phyloP scores from a whole-genome alignment of 345 rosid genomes.

The Trapa bicornis region DNA sequence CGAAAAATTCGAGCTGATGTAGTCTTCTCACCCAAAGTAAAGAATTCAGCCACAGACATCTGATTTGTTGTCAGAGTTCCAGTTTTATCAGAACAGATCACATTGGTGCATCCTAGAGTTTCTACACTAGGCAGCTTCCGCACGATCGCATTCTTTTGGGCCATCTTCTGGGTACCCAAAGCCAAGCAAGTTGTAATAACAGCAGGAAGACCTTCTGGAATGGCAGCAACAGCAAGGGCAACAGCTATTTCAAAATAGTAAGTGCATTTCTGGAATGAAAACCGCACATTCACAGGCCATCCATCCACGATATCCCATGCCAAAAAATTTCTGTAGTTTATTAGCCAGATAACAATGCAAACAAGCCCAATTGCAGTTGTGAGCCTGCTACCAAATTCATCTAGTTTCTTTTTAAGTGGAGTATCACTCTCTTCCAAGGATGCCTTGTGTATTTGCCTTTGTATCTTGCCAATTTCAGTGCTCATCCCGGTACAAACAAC shows the following conservation, averaged over 20 bases:
- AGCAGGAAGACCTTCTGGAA: constrained; percentile 95
- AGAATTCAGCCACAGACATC: constrained; percentile 75
- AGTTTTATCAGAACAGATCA: constrained; percentile 90
- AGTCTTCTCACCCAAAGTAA: constrained; percentile 63
- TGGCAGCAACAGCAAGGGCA: constrained; percentile 91
- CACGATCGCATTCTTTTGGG: constrained; percentile 81
- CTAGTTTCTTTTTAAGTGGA: constrained; percentile 79
- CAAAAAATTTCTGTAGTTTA: constrained; percentile 70
- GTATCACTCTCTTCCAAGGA: constrained; percentile 74
- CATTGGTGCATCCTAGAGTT: constrained; percentile 95
- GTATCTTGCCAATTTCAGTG: constrained; percentile 85
- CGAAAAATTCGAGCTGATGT: constrained; percentile 37
- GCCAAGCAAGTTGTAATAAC: constrained; percentile 88
- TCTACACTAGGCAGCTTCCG: constrained; percentile 91
- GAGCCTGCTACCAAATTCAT: constrained; percentile 71
- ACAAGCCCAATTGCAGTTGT: constrained; percentile 66
- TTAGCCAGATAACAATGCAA: constrained; percentile 72
- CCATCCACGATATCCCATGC: constrained; percentile 67
- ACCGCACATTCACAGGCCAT: constrained; percentile 52
- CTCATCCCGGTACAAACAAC: constrained; percentile 70
- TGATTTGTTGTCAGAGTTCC: constrained; percentile 92
- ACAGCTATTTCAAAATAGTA: constrained; percentile 92
- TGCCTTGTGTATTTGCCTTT: constrained; percentile 80
- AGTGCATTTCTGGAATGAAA: constrained; percentile 82
- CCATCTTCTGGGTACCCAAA: constrained; percentile 88